These are phyloP conservation scores for Parietichytrium sp. DNA, from an alignment of 108 stramenopile genomes.

Conservation along the genomic window DNA sequence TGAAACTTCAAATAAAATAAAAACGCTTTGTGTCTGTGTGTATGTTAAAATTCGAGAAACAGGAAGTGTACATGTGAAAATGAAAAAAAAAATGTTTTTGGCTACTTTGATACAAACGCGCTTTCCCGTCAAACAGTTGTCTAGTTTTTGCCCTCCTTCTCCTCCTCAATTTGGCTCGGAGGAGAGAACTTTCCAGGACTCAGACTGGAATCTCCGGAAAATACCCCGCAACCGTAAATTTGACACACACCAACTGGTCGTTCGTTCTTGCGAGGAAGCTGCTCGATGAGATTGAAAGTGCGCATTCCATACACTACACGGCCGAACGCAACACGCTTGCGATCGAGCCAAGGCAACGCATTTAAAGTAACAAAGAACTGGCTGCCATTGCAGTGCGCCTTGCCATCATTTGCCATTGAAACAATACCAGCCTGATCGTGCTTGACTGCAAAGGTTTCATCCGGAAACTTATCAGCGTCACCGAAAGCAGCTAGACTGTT, in stretches of 20 bases:
- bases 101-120: too few species aligned
- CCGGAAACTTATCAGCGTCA: not conserved
- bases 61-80: too few species aligned
- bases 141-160: too few species aligned
- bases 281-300: not conserved
- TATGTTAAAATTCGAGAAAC: too few species aligned
- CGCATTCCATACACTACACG: conserved; percentile 22
- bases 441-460: conserved; percentile 41
- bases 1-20: too few species aligned
- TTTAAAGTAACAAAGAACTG: conserved; percentile 51
- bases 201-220: not conserved
- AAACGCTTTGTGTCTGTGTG: too few species aligned
- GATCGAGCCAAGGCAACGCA: conserved; percentile 1
- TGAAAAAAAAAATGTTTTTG: too few species aligned
- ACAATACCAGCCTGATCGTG: conserved; percentile 73
- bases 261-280: conserved; percentile 16
- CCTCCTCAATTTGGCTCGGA: too few species aligned
- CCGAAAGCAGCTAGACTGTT: not conserved
- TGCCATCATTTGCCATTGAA: conserved; percentile 89
- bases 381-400: conserved; percentile 43
- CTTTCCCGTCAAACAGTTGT: too few species aligned
- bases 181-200: too few species aligned
- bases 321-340: conserved; percentile 37
- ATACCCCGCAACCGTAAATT: not conserved
- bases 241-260: conserved; percentile 13